Percentiles rank a stretch among this genome's conserved stretches.
These are phyloP conservation scores for Erodium moschatum DNA, from an alignment of 441 rosid species.

Conservation along the genomic window DNA sequence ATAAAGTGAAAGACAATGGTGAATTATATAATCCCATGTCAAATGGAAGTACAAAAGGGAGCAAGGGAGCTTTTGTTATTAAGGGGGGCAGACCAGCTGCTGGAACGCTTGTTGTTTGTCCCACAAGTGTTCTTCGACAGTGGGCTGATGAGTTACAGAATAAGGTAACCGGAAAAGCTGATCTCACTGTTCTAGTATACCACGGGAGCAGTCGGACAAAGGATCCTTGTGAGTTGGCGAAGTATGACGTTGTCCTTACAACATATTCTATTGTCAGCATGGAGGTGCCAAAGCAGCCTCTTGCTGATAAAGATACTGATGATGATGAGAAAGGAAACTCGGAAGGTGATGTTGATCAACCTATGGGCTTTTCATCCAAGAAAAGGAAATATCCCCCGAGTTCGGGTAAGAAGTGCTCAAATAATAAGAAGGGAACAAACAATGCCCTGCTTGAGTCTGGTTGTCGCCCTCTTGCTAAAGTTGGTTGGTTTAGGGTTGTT, in stretches of 20 bases:
- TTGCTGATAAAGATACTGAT: constrained; percentile 36
- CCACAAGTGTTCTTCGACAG: constrained; percentile 93
- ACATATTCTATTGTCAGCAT: constrained; percentile 84
- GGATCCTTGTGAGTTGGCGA: constrained; percentile 66
- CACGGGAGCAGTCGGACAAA: constrained; percentile 78
- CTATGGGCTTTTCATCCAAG: constrained; percentile 31
- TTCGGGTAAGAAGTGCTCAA: constrained; percentile 38
- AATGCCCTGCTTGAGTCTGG: constrained; percentile 35
- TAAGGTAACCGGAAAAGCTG: constrained; percentile 62
- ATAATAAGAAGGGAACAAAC: constrained; percentile 36
- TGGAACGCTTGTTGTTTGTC: constrained; percentile 96
- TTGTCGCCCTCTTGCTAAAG: constrained; percentile 78
- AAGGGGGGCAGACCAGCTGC: constrained; percentile 75
- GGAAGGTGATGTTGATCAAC: constrained; percentile 33
- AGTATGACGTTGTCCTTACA: constrained; percentile 79
- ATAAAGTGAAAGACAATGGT: constrained; percentile 25
- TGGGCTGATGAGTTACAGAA: constrained; percentile 82
- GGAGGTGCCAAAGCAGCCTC: constrained; percentile 87
- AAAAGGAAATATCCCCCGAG: constrained; percentile 48
- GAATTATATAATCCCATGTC: constrained; percentile 24
- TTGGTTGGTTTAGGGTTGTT: constrained; percentile 82
- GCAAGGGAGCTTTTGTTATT: constrained; percentile 26
- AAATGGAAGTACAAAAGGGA: constrained; percentile 21
- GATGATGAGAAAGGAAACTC: constrained; percentile 46
- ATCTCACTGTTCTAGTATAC: constrained; percentile 64